Evolutionary conservation across 2,329 filamentous ascomycete genomes (phyloP).

Genomic region (Cordyceps fumosorosea): DNA sequence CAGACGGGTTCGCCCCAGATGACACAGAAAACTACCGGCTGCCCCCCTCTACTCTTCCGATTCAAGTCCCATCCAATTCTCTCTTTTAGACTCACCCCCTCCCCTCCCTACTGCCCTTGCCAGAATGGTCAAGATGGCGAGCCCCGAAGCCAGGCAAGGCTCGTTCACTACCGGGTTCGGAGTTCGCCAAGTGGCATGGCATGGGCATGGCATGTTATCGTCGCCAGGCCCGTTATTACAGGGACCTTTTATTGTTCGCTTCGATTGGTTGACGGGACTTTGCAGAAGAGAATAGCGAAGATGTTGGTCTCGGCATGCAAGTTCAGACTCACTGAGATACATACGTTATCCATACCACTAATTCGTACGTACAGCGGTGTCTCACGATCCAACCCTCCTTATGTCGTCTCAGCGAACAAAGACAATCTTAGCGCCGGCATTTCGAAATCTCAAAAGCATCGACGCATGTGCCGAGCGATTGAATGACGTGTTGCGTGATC

Average conservation of each 20-base stretch:
- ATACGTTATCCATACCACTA: too few relatives aligned
- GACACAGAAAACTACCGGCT: background rate
- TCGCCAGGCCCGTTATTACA: too few relatives aligned
- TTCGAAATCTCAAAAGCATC: background rate
- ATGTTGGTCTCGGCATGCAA: background rate
- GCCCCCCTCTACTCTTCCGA: background rate
- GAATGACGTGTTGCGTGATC: background rate
- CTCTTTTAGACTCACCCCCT: background rate
- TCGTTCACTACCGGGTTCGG: background rate
- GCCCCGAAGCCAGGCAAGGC: background rate
- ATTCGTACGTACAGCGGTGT: background rate
- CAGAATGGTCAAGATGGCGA: background rate
- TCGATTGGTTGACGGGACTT: background rate
- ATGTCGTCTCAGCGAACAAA: background rate
- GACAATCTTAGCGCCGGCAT: constrained; percentile 5
- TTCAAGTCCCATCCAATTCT: background rate
- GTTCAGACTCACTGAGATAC: background rate
- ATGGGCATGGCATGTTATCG: too few relatives aligned
- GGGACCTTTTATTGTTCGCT: background rate
- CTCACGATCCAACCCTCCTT: background rate
- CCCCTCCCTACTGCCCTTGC: background rate
- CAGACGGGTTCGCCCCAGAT: background rate
- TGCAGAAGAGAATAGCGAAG: background rate
- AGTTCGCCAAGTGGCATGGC: background rate
- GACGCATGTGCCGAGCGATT: constrained; percentile 8